phyloP scores from a whole-genome alignment of 1,284 basidiomycete genomes.

The Ustilago trichophora region DNA sequence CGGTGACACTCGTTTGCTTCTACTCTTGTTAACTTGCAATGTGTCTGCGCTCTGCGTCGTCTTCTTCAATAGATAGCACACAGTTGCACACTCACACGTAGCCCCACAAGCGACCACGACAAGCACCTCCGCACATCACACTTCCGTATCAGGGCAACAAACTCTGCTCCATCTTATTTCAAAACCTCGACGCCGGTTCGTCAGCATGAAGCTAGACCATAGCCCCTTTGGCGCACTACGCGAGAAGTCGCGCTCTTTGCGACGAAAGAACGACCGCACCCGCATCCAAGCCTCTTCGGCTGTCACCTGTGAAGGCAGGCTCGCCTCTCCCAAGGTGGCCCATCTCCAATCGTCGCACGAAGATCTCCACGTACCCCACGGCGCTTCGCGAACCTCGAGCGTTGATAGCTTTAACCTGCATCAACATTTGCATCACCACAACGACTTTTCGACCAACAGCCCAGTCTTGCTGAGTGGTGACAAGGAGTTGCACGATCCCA shows the following conservation, averaged over 20 bases:
- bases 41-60: conserved; percentile 1
- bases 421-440: conserved; percentile 8
- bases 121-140: too few relatives aligned
- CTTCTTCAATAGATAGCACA: background rate
- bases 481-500: conserved; percentile 44
- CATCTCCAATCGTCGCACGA: conserved; percentile 17
- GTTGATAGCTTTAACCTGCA: conserved; percentile 11
- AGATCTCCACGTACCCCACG: conserved; percentile 3
- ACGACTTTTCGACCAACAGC: conserved; percentile 19
- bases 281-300: conserved; percentile 27
- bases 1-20: too few relatives aligned
- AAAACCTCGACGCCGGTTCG: background rate
- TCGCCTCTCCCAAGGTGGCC: conserved; percentile 14
- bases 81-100: background rate
- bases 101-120: too few relatives aligned
- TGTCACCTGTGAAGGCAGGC: conserved; percentile 11
- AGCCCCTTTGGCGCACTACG: conserved; percentile 25
- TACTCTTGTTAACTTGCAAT: too few relatives aligned
- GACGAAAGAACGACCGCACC: conserved; percentile 27
- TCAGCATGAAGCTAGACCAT: conserved; percentile 35
- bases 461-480: conserved; percentile 28
- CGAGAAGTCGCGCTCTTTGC: conserved; percentile 25
- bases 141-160: too few relatives aligned
- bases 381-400: conserved; percentile 9
- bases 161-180: conserved; percentile 10